Evolutionary conservation across 2,329 filamentous ascomycete species (phyloP), one percentile per base, ranked within the genome.

Genomic region (Reticulascus tulasneorum): DNA sequence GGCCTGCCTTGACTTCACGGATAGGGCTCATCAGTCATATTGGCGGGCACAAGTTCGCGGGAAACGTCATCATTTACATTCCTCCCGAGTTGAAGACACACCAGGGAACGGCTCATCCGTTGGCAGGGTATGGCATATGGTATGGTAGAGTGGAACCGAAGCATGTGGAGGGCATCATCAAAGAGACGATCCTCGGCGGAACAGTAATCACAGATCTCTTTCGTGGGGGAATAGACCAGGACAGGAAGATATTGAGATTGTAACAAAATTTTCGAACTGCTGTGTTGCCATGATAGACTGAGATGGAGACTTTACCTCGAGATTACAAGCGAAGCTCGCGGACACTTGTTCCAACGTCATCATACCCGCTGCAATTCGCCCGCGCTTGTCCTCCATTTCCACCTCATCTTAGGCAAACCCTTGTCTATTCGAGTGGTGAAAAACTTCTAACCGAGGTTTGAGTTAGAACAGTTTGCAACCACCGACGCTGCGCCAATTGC

Each of bases 31-130:
- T 90, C 37, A 87, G 82, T 42, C 87, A 94, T 51, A 81, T 94
- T 35, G 86, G 86, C 1, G 87, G 87, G 0, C 87, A 94, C 60
- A 90, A 89, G 56, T 91, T 83, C 55, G 87, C 87, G 0, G 87
- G 87, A 2, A 94, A 94, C 56, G 76, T 91, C 23, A 88, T 93
- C 30, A 62, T 93, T 2, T 93, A 93, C 51, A 56, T 93, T 6
- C 86, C 87, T 5, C 82, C 80, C 0, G 53, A 52, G 0, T 40
- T 67, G 44, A 66, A 54, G 42, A 58, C 54, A 4, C 48, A 39
- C 20, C 62, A 59, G 5, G 71, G 67, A 5, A 46, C 60, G 43
- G 44, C 48, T 9, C 78, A 86, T 54, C 69, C 76, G 5, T 59
- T 90, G 33, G 77, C 75, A 1, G 85, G 86, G 0, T 77, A 77